Percentiles rank a stretch among this genome's conserved stretches.
phyloP scores from a whole-genome alignment of 129 eudicot genomes.

The Daucus carota region DH1_v3.0 NC_030389.2:33460501-33461000 shows the following conservation, averaged over 20 bases:
- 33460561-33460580: conserved; percentile 40
- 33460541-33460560: conserved; percentile 34
- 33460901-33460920: no score
- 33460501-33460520: conserved; percentile 10
- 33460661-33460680: conserved; percentile 89
- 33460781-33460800: conserved; percentile 70
- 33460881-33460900: background rate
- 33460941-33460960: conserved; percentile 1
- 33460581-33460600: conserved; percentile 41
- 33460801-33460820: conserved; percentile 39
- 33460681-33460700: conserved; percentile 86
- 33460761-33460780: conserved; percentile 81
- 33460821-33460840: conserved; percentile 29
- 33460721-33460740: conserved; percentile 93
- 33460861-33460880: conserved; percentile 15
- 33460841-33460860: background rate
- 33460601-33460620: conserved; percentile 53
- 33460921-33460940: background rate
- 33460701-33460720: conserved; percentile 86
- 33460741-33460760: conserved; percentile 86
- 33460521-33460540: conserved; percentile 45
- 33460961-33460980: conserved; percentile 14
- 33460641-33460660: conserved; percentile 88
- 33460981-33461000: background rate
- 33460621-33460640: conserved; percentile 59